Evolutionary conservation across 495 filamentous ascomycete species (phyloP), one percentile per base, ranked within the genome.

Genomic region (Apodospora peruviana): DNA sequence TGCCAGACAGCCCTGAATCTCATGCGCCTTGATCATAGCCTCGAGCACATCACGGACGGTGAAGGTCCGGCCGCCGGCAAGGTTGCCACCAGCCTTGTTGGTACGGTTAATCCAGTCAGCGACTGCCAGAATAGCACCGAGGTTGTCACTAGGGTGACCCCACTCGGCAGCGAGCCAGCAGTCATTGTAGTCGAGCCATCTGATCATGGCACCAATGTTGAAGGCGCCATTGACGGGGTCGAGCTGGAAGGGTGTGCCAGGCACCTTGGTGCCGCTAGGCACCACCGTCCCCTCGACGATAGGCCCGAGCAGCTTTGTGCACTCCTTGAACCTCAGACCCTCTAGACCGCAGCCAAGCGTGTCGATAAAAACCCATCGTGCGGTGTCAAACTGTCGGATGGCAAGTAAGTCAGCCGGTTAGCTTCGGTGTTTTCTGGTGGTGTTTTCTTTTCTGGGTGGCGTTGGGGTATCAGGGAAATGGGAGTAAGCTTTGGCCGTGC

Each of bases 141-240:
- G 72, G 75, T 97, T 97, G 75, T 97, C 91, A 2, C 89, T 95
- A 39, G 91, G 93, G 62, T 98, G 93, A 39, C 93, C 93, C 93
- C 93, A 98, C 74, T 98, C 93, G 47, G 93, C 93, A 14, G 93
- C 93, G 48, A 98, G 76, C 94, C 93, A 98, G 80, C 93, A 97
- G 78, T 98, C 93, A 66, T 98, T 98, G 81, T 96, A 98, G 70
- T 98, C 93, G 46, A 98, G 81, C 93, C 93, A 98, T 56, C 93
- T 80, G 71, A 98, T 96, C 83, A 93, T 94, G 53, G 94, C 84
- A 50, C 93, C 93, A 50, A 98, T 97, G 78, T 98, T 97, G 80
- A 98, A 98, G 47, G 93, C 93, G 36, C 87, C 93, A 52, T 90
- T 87, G 55, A 98, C 85, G 20, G 93, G 93, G 68, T 98, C 93